Evolutionary conservation across 306 rosid genomes (phyloP).

Genomic region (Cicer yamashitae): DNA sequence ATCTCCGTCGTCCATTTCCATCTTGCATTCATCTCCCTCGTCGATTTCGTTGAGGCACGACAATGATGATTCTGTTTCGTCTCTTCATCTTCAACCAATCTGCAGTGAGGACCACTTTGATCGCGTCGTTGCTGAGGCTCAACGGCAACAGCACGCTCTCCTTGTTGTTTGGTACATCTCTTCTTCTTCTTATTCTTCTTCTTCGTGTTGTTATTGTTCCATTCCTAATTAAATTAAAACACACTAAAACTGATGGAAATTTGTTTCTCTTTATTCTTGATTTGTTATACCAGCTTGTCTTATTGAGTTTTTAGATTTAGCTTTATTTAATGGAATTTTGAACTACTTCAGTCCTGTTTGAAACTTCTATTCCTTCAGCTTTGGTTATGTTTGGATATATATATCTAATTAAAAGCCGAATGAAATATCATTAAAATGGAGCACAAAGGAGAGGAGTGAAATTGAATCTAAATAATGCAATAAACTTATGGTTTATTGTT

Average conservation of each 20-base stretch:
- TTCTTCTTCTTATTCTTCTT: background rate
- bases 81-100: slow-evolving; percentile 29
- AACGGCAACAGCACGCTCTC: background rate
- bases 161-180: slow-evolving; percentile 36
- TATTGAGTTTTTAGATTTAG: background rate
- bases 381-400: too few species aligned
- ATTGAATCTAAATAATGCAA: too few species aligned
- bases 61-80: background rate
- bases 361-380: too few species aligned
- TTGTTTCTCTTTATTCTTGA: background rate
- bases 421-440: too few species aligned
- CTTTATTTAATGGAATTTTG: too few species aligned
- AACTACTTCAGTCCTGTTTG: too few species aligned
- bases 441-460: too few species aligned
- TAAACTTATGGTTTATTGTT: too few species aligned
- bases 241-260: background rate
- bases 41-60: slow-evolving; percentile 21
- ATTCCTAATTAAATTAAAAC: too few species aligned
- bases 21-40: background rate
- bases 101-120: slow-evolving; percentile 34
- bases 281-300: background rate
- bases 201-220: too few species aligned
- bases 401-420: too few species aligned
- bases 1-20: slow-evolving; percentile 7
- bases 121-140: slow-evolving; percentile 15